phyloP scores from a whole-genome alignment of 129 eudicot genomes.

The Silybum marianum region DNA sequence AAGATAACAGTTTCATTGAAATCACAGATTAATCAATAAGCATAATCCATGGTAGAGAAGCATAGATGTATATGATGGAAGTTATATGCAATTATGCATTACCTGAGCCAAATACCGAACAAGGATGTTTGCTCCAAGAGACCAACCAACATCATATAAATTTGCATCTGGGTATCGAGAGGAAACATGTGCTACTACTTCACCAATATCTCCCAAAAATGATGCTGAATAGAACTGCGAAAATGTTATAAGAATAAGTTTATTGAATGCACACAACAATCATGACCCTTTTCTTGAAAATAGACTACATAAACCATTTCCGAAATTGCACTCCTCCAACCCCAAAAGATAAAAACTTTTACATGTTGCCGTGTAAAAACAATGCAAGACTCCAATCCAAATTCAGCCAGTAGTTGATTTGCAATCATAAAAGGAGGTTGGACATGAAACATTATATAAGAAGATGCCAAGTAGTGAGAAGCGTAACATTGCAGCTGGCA shows the following conservation, averaged over 20 bases:
- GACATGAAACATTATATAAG: background rate
- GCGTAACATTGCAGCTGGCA: background rate
- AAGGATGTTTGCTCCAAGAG: constrained; percentile 95
- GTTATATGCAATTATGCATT: no score
- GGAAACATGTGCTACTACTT: constrained; percentile 77
- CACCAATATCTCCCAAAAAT: constrained; percentile 79
- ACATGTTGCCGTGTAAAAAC: background rate
- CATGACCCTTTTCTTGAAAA: background rate
- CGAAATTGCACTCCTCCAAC: background rate
- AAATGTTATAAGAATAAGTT: background rate
- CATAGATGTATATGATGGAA: background rate
- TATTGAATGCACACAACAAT: background rate
- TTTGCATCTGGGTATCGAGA: constrained; percentile 70
- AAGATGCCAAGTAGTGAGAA: background rate
- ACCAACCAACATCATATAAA: constrained; percentile 94
- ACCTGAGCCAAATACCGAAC: constrained; percentile 91
- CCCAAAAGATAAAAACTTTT: background rate
- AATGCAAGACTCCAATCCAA: background rate
- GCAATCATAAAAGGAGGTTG: background rate
- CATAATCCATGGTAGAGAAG: background rate
- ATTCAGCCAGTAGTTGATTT: no score
- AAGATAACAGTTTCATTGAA: no score
- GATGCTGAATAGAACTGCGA: constrained; percentile 94
- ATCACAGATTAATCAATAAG: background rate
- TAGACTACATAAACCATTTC: background rate